These are phyloP conservation scores for Jamesozyma lodderae DNA, from an alignment of 805 yeast genomes.

Conservation along the genomic window DNA sequence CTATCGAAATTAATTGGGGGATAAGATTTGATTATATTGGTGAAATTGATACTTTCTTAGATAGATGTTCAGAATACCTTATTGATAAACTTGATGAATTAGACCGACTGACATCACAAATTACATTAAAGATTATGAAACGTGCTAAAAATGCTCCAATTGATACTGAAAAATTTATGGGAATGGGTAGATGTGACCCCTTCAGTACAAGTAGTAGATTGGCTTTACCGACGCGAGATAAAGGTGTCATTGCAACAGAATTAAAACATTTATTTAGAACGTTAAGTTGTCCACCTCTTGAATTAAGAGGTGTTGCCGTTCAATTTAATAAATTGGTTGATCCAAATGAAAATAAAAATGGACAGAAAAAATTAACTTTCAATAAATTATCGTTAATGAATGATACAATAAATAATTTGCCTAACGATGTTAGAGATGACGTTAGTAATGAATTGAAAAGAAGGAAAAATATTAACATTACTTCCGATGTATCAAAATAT, in stretches of 20 bases:
- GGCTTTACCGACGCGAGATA: slow-evolving; percentile 51
- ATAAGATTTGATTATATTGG: slow-evolving; percentile 54
- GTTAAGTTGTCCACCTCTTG: slow-evolving; percentile 52
- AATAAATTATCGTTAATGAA: slow-evolving; percentile 9
- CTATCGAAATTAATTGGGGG: slow-evolving; percentile 89
- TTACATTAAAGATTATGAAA: slow-evolving; percentile 57
- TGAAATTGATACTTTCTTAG: slow-evolving; percentile 59
- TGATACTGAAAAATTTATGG: slow-evolving; percentile 70
- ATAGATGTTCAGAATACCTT: slow-evolving; percentile 51
- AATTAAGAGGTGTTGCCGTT: slow-evolving; percentile 71
- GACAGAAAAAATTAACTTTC: slow-evolving; percentile 29
- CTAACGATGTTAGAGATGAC: slow-evolving; percentile 12
- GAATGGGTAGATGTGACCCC: slow-evolving; percentile 74
- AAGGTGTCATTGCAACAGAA: slow-evolving; percentile 54
- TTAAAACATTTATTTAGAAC: slow-evolving; percentile 46
- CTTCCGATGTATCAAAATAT: not conserved
- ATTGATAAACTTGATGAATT: slow-evolving; percentile 41
- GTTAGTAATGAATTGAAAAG: slow-evolving; percentile 12
- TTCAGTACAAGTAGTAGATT: slow-evolving; percentile 48
- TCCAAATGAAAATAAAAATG: slow-evolving; percentile 22
- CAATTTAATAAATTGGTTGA: slow-evolving; percentile 53
- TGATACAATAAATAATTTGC: slow-evolving; percentile 2
- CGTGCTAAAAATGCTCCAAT: slow-evolving; percentile 61
- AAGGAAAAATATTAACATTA: slow-evolving; percentile 5
- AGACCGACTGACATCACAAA: slow-evolving; percentile 42